phyloP scores from a whole-genome alignment of 176 grass and related monocot genomes.

The Rhynchospora breviuscula region DNA sequence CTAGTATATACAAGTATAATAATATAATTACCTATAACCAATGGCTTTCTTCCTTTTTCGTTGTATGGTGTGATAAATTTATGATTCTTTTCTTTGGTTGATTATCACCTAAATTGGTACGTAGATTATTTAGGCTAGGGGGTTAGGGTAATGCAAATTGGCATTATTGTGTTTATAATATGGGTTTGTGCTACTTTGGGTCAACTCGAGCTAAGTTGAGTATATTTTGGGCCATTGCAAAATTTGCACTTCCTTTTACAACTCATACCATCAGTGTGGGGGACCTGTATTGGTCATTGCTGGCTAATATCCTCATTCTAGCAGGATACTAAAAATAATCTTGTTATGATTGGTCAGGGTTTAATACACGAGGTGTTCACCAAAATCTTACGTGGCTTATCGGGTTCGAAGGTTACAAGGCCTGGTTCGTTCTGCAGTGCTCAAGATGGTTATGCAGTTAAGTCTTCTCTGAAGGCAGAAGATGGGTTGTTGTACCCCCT shows the following conservation, averaged over 20 bases:
- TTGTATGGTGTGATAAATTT: neutral
- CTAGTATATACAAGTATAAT: neutral
- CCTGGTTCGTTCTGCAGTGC: slow-evolving; percentile 76
- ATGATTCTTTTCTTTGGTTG: neutral
- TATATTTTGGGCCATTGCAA: neutral
- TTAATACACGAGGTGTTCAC: slow-evolving; percentile 89
- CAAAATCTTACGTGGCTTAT: slow-evolving; percentile 84
- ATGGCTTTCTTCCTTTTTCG: slow-evolving; percentile 7
- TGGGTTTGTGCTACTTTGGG: neutral
- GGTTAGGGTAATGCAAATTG: neutral
- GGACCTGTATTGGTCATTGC: neutral
- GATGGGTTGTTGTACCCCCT: slow-evolving; percentile 95
- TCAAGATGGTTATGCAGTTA: slow-evolving; percentile 97
- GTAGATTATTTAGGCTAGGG: neutral
- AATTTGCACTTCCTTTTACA: neutral
- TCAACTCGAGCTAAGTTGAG: neutral
- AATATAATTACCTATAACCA: neutral
- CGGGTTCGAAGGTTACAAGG: slow-evolving; percentile 90
- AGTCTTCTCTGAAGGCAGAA: slow-evolving; percentile 99
- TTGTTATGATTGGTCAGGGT: slow-evolving; percentile 42
- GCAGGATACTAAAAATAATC: neutral
- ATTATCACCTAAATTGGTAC: neutral
- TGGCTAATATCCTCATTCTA: neutral
- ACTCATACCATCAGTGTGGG: neutral
- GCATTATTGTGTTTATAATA: neutral